A percentile compares a stretch with the other conserved stretches of the same genome.
phyloP scores from a whole-genome alignment of 2,329 filamentous ascomycete genomes.

The Monosporascus sp. region DNA sequence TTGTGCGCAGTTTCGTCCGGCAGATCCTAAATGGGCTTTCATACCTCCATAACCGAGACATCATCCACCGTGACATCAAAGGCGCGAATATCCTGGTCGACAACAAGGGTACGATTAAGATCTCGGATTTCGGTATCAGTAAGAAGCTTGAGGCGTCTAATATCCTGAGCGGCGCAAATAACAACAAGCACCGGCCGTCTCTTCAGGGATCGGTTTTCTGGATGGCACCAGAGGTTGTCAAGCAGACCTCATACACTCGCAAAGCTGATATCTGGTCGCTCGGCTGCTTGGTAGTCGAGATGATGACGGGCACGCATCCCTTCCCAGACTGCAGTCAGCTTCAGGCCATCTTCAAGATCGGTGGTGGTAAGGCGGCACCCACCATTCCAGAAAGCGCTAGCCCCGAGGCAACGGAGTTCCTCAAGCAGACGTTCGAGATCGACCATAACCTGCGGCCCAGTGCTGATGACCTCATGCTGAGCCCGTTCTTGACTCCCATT shows the following conservation, averaged over 20 bases:
- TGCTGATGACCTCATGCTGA: constrained; percentile 83
- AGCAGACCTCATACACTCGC: constrained; percentile 94
- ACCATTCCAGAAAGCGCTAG: constrained; percentile 85
- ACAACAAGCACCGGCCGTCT: constrained; percentile 67
- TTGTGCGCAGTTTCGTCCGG: constrained; percentile 93
- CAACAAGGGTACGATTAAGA: constrained; percentile 98
- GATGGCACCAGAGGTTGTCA: constrained; percentile 99
- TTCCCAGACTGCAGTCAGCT: constrained; percentile 96
- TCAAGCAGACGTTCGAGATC: constrained; percentile 88
- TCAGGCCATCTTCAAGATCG: constrained; percentile 98
- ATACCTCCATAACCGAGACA: constrained; percentile 89
- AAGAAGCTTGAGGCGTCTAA: constrained; percentile 95
- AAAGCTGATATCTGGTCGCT: constrained; percentile 99
- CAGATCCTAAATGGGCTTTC: constrained; percentile 91
- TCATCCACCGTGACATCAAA: constrained; percentile 98
- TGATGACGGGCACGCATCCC: constrained; percentile 96
- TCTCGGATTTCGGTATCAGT: constrained; percentile 97
- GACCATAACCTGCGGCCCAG: constrained; percentile 89
- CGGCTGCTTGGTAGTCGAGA: constrained; percentile 94
- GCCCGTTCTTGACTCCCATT: constrained; percentile 73
- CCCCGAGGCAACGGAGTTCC: constrained; percentile 75
- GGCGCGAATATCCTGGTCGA: constrained; percentile 98
- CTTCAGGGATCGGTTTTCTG: constrained; percentile 97
- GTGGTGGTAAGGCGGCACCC: constrained; percentile 78
- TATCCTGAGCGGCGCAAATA: constrained; percentile 64